Base-by-base conservation (phyloP, 2,329 filamentous ascomycete species). In the Plenodomus lindquistii region DNA sequence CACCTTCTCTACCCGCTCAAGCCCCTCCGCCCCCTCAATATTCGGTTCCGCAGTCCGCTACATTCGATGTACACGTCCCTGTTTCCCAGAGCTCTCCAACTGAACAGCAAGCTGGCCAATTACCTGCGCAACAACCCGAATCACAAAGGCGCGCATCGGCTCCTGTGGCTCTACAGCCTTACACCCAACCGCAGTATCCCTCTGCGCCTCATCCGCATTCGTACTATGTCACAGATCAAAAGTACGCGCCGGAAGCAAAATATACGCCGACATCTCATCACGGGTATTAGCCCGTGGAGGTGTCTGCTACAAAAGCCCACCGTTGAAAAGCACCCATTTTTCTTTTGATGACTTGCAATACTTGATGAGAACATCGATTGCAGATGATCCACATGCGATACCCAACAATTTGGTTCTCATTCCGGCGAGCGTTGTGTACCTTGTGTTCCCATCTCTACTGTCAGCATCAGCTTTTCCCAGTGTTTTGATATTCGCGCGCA, bases 181-280 rank as follows among this genome's bases (percentile, higher is more conserved):
- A 67, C 39, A 43, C 44, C 29, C 63, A 63, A 22, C 24, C 57
- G 3, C 51, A 57, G 7, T 67, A 66, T 36, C 55, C 54, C 17
- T 41, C 57, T n/a, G 55, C 54, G 18, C 57, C 60, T 29, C 60
- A 65, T 27, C 54, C 62, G 38, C 57, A 57, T 16, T 51, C 62
- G 5, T 70, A 69, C 48, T 71, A 69, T 37, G 58, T 67, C 10
- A 47, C 61, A 15, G 67, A 71, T 18, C 49, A 60, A 29, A 69
- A 67, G 40, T 69, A 61, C 37, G 40, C 54, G 11, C 45, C 63
- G 1, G 50, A 53, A 24, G 37, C 50, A 16, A 57, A 59, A 20
- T 55, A 54, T 17, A 36, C 48, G 21, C 38, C 52, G 10, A 47
- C 40, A 40, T 41, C 57, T 16, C 47, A 54, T 22, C 44, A 46